Percentiles rank a stretch among this genome's conserved stretches.
phyloP scores from a whole-genome alignment of 352 stramenopile genomes.

The Phytopythium sindhum region DNA sequence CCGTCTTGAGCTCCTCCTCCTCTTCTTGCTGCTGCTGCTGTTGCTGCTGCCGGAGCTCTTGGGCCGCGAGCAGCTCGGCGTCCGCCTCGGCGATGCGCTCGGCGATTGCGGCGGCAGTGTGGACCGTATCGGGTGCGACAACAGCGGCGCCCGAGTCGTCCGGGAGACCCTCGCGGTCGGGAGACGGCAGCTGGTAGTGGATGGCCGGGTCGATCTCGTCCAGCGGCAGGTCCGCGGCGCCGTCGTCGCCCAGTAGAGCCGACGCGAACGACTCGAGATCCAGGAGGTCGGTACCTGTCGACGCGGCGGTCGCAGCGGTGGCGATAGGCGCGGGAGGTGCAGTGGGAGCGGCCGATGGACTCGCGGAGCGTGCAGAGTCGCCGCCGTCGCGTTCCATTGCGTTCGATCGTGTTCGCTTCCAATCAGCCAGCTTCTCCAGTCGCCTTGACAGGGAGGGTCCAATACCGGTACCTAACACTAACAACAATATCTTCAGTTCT shows the following conservation, averaged over 20 bases:
- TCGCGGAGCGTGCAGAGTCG: neutral
- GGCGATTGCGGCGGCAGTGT: slow-evolving; percentile 1
- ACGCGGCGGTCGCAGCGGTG: neutral
- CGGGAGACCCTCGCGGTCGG: neutral
- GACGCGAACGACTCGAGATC: slow-evolving; percentile 36
- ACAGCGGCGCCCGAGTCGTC: neutral
- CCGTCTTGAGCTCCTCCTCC: neutral
- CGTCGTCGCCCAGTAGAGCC: slow-evolving; percentile 30
- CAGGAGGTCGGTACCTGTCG: slow-evolving; percentile 20
- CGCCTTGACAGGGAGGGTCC: neutral
- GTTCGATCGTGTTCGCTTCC: slow-evolving; percentile 5
- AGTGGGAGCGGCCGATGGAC: neutral
- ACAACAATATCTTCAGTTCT: too few species aligned
- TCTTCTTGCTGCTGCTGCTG: slow-evolving; percentile 5
- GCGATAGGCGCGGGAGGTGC: neutral
- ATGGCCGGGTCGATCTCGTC: slow-evolving; percentile 37
- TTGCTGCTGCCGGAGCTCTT: slow-evolving; percentile 3
- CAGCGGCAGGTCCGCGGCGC: slow-evolving; percentile 15
- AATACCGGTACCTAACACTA: too few species aligned
- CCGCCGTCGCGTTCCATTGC: slow-evolving; percentile 5
- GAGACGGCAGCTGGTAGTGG: slow-evolving; percentile 13
- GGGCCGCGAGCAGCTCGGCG: slow-evolving; percentile 5
- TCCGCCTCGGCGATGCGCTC: slow-evolving; percentile 3
- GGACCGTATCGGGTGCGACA: neutral
- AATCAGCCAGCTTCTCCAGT: neutral